Conservation (phyloP, 371 early-diverging fungal genomes). For the Furculomyces boomerangus region DNA sequence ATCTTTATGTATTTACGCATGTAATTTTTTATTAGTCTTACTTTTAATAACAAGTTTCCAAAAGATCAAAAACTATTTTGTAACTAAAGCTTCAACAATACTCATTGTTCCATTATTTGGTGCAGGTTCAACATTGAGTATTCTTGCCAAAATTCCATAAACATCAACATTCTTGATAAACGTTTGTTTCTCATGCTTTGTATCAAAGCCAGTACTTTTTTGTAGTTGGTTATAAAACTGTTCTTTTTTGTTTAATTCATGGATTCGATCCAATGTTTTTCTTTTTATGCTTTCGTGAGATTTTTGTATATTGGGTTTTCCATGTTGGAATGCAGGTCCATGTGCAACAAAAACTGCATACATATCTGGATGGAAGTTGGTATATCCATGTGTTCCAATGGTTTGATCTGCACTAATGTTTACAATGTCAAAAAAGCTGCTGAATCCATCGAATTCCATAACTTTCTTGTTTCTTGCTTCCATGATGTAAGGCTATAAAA, state of each 20-base stretch:
- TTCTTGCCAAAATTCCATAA: conserved; percentile 40
- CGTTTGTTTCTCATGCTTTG: conserved; percentile 22
- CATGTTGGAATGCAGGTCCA: conserved; percentile 66
- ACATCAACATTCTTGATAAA: conserved; percentile 51
- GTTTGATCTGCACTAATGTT: conserved; percentile 4
- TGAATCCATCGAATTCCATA: too few species aligned
- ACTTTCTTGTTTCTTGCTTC: too few species aligned
- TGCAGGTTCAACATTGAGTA: conserved; percentile 39
- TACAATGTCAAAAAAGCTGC: background rate
- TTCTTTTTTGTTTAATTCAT: too few species aligned
- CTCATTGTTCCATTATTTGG: conserved; percentile 52
- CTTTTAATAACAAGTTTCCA: too few species aligned
- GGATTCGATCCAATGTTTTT: too few species aligned
- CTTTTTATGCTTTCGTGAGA: too few species aligned
- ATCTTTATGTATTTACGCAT: too few species aligned
- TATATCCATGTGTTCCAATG: conserved; percentile 74
- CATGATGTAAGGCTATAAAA: background rate
- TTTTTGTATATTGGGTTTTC: too few species aligned
- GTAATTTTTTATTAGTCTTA: too few species aligned
- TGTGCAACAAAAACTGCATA: conserved; percentile 68
- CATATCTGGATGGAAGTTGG: conserved; percentile 59
- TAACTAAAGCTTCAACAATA: too few species aligned
- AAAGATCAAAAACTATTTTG: too few species aligned
- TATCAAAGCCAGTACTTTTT: background rate
- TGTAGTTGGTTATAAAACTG: background rate